Evolutionary conservation across 1,139 yeast genomes (phyloP).

Genomic region (Pneumocystis oryctolagi): DNA sequence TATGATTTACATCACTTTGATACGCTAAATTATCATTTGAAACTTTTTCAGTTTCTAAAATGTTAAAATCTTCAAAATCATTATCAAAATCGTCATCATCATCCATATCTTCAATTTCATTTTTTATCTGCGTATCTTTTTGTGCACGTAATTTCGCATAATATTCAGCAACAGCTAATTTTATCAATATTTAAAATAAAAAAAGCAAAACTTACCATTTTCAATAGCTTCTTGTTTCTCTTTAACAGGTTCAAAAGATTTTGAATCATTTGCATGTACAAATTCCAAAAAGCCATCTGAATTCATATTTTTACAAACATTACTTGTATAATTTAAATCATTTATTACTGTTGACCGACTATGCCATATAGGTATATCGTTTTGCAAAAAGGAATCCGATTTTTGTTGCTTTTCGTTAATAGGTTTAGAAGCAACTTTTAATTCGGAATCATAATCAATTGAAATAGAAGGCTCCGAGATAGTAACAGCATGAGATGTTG

Average conservation of each 20-base stretch:
- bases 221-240: constrained; percentile 35
- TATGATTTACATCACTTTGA: neutral
- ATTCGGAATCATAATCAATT: constrained; percentile 70
- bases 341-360: constrained; percentile 71
- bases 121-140: neutral
- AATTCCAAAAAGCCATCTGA: constrained; percentile 28
- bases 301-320: constrained; percentile 19
- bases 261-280: constrained; percentile 29
- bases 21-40: neutral
- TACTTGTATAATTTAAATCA: constrained; percentile 1
- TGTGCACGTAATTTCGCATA: constrained; percentile 26
- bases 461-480: neutral
- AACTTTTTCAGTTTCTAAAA: neutral
- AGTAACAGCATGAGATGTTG: neutral
- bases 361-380: constrained; percentile 96
- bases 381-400: constrained; percentile 33
- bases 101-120: neutral
- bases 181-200: constrained; percentile 32
- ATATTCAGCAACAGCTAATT: constrained; percentile 39
- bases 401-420: constrained; percentile 32
- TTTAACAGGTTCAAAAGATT: constrained; percentile 28
- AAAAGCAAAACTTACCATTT: constrained; percentile 23
- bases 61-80: neutral
- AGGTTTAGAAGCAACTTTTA: constrained; percentile 60
- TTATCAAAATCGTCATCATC: neutral